Evolutionary conservation across 208 protist species (phyloP), one percentile per base, ranked within the genome.

Genomic region (Trypanosoma scelopori): DNA sequence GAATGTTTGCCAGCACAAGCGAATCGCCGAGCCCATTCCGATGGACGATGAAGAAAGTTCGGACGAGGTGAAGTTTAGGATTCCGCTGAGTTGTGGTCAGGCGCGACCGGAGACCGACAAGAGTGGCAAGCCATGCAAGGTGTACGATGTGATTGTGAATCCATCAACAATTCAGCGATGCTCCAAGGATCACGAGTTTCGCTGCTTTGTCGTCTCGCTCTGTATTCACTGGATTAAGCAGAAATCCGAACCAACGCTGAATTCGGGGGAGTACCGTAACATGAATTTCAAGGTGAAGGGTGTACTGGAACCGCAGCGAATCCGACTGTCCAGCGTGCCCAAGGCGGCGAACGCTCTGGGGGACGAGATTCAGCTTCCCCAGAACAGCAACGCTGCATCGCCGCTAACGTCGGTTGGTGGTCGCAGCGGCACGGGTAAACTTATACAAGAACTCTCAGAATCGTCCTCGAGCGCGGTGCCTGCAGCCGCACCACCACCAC

Each of bases 91-190:
- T 77, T 95, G 88, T 55, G 87, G 92, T 6, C 81, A 86, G 61
- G 86, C 87, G n/a, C 73, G 86, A 16, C 75, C 87, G 0, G 87
- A 85, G 18, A 75, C 69, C 60, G 92, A 97, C 71, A 97, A 97
- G 74, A 77, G 74, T 25, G 87, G 89, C 20, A 84, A 81, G 55
- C 76, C 82, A 63, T 94, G 88, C 72, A 92, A 92, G 48, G 92
- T 95, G 49, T 97, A 97, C 74, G 92, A 97, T 65, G 89, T 97
- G 18, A 86, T 94, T 70, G 89, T 95, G 12, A 94, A 94, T 72
- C 87, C 89, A 9, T 56, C 70, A 27, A 95, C 92, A 7, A 67
- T 97, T 22, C 46, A 74, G 46, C 81, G 88, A 20, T 92, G 87
- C 53, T 51, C 66, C 5, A 48, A 81, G 45, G 92, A 97, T 55